Percentiles rank a stretch among this genome's conserved stretches.
Conservation (phyloP, 192 early-diverging fungal species). For the Chytriomyces confervae region DNA sequence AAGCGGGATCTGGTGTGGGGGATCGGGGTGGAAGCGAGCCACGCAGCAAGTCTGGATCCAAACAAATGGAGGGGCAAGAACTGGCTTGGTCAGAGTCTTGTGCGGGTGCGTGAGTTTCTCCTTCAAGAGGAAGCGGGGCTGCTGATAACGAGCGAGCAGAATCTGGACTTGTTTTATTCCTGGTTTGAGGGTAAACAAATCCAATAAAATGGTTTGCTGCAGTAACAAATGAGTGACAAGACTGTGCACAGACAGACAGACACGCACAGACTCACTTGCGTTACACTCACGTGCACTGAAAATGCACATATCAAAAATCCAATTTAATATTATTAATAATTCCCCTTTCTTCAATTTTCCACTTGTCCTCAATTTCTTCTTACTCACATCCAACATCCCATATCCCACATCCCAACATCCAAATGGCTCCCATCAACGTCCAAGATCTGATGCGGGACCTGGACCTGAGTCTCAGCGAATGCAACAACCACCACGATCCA, state of each 20-base stretch:
- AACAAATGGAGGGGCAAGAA: slow-evolving; percentile 3
- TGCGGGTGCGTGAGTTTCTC: neutral
- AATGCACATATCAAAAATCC: too few relatives aligned
- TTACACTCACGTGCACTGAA: too few relatives aligned
- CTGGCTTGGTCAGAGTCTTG: slow-evolving; percentile 1
- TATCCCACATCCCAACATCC: too few relatives aligned
- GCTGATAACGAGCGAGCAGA: neutral
- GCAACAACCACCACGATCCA: too few relatives aligned
- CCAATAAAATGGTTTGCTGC: too few relatives aligned
- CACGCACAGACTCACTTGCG: too few relatives aligned
- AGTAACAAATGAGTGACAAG: too few relatives aligned
- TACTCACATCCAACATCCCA: too few relatives aligned
- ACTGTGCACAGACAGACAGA: too few relatives aligned
- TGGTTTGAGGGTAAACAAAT: neutral
- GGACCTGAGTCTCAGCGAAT: neutral
- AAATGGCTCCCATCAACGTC: neutral
- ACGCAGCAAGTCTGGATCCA: neutral
- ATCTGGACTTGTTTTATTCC: neutral
- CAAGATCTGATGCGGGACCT: neutral
- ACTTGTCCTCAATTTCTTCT: too few relatives aligned
- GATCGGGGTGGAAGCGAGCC: neutral
- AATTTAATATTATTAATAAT: too few relatives aligned
- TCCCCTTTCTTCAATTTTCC: too few relatives aligned
- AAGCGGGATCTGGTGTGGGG: slow-evolving; percentile 5
- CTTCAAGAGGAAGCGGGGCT: neutral